These are phyloP conservation scores for Alternaria novae-zelandiae DNA, from an alignment of 2,329 filamentous ascomycete genomes.

Conservation along the genomic window DNA sequence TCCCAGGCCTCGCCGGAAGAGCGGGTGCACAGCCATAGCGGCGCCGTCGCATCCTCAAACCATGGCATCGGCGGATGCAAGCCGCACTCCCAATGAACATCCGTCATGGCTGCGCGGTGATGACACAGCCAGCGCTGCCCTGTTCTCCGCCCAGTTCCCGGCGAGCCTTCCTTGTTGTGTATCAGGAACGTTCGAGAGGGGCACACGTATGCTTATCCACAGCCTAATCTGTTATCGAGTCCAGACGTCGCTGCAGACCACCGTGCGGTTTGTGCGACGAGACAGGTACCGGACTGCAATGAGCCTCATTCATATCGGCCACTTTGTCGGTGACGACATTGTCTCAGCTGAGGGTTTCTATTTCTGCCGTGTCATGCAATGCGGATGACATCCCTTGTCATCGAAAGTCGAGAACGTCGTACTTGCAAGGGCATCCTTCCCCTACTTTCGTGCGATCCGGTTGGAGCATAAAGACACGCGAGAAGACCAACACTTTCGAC, in stretches of 20 bases:
- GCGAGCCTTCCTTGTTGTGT: conserved; percentile 22
- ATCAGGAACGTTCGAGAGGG: conserved; percentile 13
- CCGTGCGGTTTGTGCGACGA: conserved; percentile 20
- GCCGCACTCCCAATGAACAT: conserved; percentile 29
- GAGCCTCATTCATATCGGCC: conserved; percentile 16
- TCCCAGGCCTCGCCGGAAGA: conserved; percentile 37
- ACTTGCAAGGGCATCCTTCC: conserved; percentile 17
- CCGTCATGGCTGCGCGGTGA: conserved; percentile 40
- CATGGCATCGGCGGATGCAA: conserved; percentile 37
- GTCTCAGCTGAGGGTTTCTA: conserved; percentile 13
- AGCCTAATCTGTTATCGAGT: conserved; percentile 8
- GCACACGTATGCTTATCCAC: conserved; percentile 1
- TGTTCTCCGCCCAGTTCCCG: conserved; percentile 18
- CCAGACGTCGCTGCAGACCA: conserved; percentile 1
- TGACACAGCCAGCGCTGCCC: conserved; percentile 27
- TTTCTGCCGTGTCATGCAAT: conserved; percentile 25
- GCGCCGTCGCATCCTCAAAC: conserved; percentile 33
- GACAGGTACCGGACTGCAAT: conserved; percentile 10
- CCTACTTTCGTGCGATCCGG: conserved; percentile 16
- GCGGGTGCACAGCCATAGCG: conserved; percentile 42
- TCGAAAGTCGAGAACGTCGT: conserved; percentile 23
- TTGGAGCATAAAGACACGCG: conserved; percentile 23
- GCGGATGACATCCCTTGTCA: conserved; percentile 14
- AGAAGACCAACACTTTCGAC: conserved; percentile 10
- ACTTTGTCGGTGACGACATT: conserved; percentile 24